These are phyloP conservation scores for Quercus lobata DNA, from an alignment of 331 rosid genomes.

Conservation along the genomic window DNA sequence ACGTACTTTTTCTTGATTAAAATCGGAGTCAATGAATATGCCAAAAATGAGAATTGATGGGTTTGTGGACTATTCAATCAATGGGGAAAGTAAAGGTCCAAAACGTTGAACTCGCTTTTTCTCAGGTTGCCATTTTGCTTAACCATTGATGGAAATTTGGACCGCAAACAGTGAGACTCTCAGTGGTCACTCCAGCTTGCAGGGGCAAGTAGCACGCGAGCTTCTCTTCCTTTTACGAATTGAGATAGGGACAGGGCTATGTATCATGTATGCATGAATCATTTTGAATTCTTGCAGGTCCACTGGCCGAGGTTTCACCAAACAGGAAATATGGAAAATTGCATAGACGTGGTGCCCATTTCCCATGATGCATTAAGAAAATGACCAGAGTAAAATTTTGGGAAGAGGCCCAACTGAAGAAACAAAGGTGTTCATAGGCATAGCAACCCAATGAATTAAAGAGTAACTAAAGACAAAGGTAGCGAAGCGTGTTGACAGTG, in stretches of 20 bases:
- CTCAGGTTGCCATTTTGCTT: not conserved
- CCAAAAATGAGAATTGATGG: slow-evolving; percentile 7
- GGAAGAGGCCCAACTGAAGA: too few relatives aligned
- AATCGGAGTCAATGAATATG: not conserved
- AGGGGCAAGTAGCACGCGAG: slow-evolving; percentile 26
- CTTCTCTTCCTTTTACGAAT: not conserved
- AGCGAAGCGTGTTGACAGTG: too few relatives aligned
- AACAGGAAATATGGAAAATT: too few relatives aligned
- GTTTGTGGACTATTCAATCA: slow-evolving; percentile 33
- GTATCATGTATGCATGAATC: not conserved
- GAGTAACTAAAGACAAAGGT: too few relatives aligned
- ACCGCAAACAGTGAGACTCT: not conserved
- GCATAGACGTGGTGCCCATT: too few relatives aligned
- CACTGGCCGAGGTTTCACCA: not conserved
- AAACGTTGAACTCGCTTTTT: not conserved
- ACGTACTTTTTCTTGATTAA: too few relatives aligned
- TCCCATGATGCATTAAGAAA: too few relatives aligned
- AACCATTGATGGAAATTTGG: slow-evolving; percentile 16
- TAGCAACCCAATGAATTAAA: too few relatives aligned
- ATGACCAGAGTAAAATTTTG: too few relatives aligned
- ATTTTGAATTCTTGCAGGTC: not conserved
- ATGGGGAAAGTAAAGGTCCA: slow-evolving; percentile 24
- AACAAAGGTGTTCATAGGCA: too few relatives aligned
- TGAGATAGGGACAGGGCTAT: not conserved
- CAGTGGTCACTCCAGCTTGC: slow-evolving; percentile 11